These are phyloP conservation scores for Beverwykella pulmonaria DNA, from an alignment of 495 filamentous ascomycete genomes.

Conservation along the genomic window DNA sequence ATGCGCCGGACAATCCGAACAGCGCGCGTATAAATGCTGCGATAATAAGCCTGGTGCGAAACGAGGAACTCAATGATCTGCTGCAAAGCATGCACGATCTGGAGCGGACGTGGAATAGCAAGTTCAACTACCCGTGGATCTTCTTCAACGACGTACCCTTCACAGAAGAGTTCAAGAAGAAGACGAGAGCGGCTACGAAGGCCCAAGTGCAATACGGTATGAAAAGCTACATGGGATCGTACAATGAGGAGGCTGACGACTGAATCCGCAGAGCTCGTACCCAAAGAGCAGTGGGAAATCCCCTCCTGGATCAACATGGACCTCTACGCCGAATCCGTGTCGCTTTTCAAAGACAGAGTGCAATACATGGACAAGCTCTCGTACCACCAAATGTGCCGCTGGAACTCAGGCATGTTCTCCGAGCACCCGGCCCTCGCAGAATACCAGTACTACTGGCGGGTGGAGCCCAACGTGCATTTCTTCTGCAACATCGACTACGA, in stretches of 20 bases:
- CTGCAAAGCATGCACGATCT: slow-evolving; percentile 85
- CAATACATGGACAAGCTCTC: slow-evolving; percentile 87
- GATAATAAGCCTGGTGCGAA: slow-evolving; percentile 88
- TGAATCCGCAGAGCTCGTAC: slow-evolving; percentile 68
- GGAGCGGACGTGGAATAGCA: slow-evolving; percentile 94
- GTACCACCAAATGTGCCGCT: slow-evolving; percentile 99
- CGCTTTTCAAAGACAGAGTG: slow-evolving; percentile 79
- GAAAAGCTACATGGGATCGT: neutral
- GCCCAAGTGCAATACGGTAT: slow-evolving; percentile 82
- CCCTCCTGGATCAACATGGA: slow-evolving; percentile 91
- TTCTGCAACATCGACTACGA: slow-evolving; percentile 99
- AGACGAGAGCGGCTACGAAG: slow-evolving; percentile 76
- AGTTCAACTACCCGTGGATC: slow-evolving; percentile 99
- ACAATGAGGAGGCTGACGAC: neutral
- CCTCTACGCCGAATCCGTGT: slow-evolving; percentile 79
- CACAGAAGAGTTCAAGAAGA: slow-evolving; percentile 84
- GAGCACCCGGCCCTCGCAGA: slow-evolving; percentile 85
- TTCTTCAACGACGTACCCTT: slow-evolving; percentile 98
- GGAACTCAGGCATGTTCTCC: slow-evolving; percentile 98
- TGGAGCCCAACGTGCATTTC: slow-evolving; percentile 98
- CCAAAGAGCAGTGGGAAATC: slow-evolving; percentile 90
- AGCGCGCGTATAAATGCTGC: slow-evolving; percentile 89
- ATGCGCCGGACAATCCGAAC: slow-evolving; percentile 70
- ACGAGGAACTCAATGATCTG: slow-evolving; percentile 82
- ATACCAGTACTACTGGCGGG: slow-evolving; percentile 95